A percentile compares a stretch with the other conserved stretches of the same genome.
Evolutionary conservation across 2,329 filamentous ascomycete species (phyloP).

Genomic region (Diaporthe eres): DNA sequence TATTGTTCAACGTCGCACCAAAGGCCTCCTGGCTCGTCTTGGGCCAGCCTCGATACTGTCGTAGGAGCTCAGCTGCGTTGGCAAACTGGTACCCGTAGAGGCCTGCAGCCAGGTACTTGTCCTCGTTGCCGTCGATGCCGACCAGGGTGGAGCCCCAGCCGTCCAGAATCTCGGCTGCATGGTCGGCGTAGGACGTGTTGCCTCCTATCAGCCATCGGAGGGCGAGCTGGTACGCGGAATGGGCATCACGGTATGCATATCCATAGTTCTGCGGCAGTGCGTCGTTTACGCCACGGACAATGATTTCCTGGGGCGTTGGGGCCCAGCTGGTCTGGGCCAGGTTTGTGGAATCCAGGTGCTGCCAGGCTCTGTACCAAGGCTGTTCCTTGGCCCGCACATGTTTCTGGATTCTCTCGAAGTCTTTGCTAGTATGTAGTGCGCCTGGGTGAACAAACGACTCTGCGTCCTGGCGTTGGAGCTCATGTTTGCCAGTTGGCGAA

Average conservation of each 20-base stretch:
- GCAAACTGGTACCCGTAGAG: slow-evolving; percentile 57
- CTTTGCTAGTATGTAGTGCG: neutral
- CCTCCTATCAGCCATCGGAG: slow-evolving; percentile 53
- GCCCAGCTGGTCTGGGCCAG: slow-evolving; percentile 1
- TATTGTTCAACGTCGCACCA: slow-evolving; percentile 50
- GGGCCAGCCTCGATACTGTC: slow-evolving; percentile 43
- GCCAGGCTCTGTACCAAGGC: slow-evolving; percentile 11
- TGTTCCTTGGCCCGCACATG: neutral
- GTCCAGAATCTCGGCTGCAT: slow-evolving; percentile 51
- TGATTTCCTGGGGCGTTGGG: neutral
- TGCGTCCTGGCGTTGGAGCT: neutral
- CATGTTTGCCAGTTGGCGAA: neutral
- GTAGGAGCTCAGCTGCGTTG: slow-evolving; percentile 55
- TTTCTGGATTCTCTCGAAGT: neutral
- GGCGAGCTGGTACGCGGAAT: slow-evolving; percentile 39
- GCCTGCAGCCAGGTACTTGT: slow-evolving; percentile 53
- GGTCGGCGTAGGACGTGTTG: slow-evolving; percentile 50
- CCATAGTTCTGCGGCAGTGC: neutral
- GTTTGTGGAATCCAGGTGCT: slow-evolving; percentile 3
- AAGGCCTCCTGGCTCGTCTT: neutral
- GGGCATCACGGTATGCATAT: slow-evolving; percentile 13
- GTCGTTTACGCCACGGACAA: neutral
- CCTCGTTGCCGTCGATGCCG: slow-evolving; percentile 49
- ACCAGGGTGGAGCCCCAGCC: slow-evolving; percentile 52
- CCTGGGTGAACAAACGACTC: neutral